Evolutionary conservation across 2,329 filamentous ascomycete genomes (phyloP).

Genomic region (Cercospora berteroae): DNA sequence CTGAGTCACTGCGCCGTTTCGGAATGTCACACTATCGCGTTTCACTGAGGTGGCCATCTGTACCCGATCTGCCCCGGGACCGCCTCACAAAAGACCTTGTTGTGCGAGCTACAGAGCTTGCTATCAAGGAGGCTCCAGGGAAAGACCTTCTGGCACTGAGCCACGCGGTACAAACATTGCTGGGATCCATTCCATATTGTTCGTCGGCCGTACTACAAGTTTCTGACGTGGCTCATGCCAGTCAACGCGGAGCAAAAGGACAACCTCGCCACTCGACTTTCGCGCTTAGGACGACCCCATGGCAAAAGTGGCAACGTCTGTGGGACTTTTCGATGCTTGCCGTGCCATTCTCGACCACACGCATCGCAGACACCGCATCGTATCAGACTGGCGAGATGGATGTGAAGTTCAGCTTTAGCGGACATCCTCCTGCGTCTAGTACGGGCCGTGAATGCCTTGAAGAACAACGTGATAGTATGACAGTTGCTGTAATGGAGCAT

Average conservation of each 20-base stretch:
- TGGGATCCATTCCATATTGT: neutral
- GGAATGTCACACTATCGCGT: neutral
- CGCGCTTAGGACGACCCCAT: neutral
- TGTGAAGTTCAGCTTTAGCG: neutral
- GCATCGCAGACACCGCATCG: neutral
- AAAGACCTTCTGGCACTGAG: neutral
- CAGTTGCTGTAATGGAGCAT: neutral
- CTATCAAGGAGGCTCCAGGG: neutral
- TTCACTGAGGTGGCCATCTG: neutral
- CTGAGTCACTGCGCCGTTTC: neutral
- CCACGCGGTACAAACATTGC: neutral
- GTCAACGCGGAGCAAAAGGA: neutral
- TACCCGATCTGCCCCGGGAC: neutral
- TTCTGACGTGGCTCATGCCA: neutral
- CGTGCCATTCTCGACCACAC: neutral
- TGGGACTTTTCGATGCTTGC: neutral
- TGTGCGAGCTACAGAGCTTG: neutral
- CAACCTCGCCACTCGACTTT: neutral
- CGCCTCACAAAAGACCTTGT: neutral
- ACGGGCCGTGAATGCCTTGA: neutral
- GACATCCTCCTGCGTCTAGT: neutral
- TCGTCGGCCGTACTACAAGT: neutral
- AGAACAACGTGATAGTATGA: neutral
- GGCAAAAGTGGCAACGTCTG: neutral
- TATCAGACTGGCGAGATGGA: neutral